A percentile compares a stretch with the other conserved stretches of the same genome.
Conservation (phyloP, 495 filamentous ascomycete genomes). For the Aspergillus panamensis region DNA sequence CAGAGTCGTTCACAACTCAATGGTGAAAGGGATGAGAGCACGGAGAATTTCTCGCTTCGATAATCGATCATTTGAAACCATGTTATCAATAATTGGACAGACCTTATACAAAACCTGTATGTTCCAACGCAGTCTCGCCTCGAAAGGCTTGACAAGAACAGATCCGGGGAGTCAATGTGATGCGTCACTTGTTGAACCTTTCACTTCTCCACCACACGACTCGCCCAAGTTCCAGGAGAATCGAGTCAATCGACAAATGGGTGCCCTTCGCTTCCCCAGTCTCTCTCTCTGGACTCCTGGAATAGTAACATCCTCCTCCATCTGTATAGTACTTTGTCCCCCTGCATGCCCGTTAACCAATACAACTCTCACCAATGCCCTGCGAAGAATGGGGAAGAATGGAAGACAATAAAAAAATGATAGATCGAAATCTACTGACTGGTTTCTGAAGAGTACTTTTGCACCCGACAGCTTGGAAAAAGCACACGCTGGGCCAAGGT, state of each 20-base stretch:
- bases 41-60: constrained; percentile 3
- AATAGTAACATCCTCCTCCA: constrained; percentile 9
- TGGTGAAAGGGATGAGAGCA: neutral
- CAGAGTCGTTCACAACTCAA: neutral
- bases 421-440: constrained; percentile 12
- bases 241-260: neutral
- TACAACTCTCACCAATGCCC: constrained; percentile 16
- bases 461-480: neutral
- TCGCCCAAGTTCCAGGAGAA: neutral
- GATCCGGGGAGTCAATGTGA: constrained; percentile 1
- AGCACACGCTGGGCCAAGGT: neutral
- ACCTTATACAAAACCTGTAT: neutral
- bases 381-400: neutral
- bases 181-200: neutral
- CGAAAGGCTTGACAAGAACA: neutral
- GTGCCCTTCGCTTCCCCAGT: neutral
- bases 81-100: constrained; percentile 4
- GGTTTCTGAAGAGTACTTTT: neutral
- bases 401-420: constrained; percentile 12
- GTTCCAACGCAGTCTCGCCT: neutral
- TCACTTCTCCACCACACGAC: neutral
- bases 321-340: constrained; percentile 16
- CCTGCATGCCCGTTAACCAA: constrained; percentile 27
- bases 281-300: neutral
- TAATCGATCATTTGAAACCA: constrained; percentile 7